Evolutionary conservation across 2,329 filamentous ascomycete species (phyloP).

Genomic region (Colletotrichum incanum): DNA sequence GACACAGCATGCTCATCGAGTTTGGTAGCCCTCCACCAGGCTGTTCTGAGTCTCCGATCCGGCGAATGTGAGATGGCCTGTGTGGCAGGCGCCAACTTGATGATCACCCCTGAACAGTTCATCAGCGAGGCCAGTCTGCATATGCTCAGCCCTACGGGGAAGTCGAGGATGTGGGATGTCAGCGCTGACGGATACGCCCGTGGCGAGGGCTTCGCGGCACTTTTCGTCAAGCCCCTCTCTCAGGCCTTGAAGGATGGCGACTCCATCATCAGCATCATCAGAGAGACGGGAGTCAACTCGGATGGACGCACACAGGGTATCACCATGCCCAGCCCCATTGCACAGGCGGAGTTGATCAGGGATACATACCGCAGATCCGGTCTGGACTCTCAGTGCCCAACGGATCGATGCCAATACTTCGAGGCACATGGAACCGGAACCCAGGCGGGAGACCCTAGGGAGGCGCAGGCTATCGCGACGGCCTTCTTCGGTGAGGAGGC

Average conservation of each 20-base stretch:
- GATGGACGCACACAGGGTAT: slow-evolving; percentile 62
- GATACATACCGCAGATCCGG: slow-evolving; percentile 56
- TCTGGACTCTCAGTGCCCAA: slow-evolving; percentile 50
- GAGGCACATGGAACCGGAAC: slow-evolving; percentile 63
- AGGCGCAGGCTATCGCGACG: slow-evolving; percentile 46
- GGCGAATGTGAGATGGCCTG: slow-evolving; percentile 52
- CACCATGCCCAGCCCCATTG: slow-evolving; percentile 51
- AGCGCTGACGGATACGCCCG: slow-evolving; percentile 64
- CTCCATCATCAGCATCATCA: slow-evolving; percentile 55
- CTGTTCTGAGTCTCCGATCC: slow-evolving; percentile 54
- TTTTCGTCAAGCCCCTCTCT: slow-evolving; percentile 60
- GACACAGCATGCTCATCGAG: slow-evolving; percentile 64
- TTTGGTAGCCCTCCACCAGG: slow-evolving; percentile 60
- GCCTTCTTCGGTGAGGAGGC: slow-evolving; percentile 50
- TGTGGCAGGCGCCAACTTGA: slow-evolving; percentile 52
- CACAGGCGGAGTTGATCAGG: slow-evolving; percentile 58
- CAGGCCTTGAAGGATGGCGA: slow-evolving; percentile 60
- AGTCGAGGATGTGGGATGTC: slow-evolving; percentile 57
- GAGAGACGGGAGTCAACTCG: slow-evolving; percentile 55
- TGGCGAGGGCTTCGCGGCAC: slow-evolving; percentile 61
- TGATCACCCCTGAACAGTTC: slow-evolving; percentile 42
- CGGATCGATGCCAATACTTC: slow-evolving; percentile 58
- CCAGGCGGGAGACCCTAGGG: slow-evolving; percentile 48
- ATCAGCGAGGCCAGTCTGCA: slow-evolving; percentile 46
- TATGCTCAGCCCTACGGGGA: slow-evolving; percentile 50